Conservation (phyloP, 2,329 filamentous ascomycete genomes). For the Diatrype stigma region DNA sequence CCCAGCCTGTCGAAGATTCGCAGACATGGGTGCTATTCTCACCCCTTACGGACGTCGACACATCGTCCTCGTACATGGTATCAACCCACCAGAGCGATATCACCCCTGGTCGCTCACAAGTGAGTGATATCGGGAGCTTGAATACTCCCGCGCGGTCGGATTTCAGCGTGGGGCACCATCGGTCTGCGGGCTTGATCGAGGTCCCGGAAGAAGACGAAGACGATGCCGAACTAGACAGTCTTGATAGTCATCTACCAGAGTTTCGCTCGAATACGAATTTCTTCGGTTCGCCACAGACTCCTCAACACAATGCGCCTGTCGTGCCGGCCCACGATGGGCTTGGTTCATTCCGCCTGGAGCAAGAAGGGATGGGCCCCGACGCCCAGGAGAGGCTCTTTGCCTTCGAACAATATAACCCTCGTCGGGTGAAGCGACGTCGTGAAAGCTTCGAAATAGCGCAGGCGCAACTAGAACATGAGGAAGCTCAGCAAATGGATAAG, state of each 20-base stretch:
- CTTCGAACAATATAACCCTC: constrained; percentile 80
- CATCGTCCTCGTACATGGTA: constrained; percentile 63
- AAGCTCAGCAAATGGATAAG: constrained; percentile 65
- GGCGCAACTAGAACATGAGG: constrained; percentile 48
- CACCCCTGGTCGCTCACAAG: constrained; percentile 64
- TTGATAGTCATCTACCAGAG: constrained; percentile 75
- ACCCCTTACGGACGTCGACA: constrained; percentile 57
- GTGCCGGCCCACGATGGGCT: constrained; percentile 91
- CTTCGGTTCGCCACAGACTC: constrained; percentile 35
- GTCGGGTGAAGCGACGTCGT: constrained; percentile 51
- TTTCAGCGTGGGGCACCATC: constrained; percentile 40
- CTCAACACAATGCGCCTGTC: constrained; percentile 60
- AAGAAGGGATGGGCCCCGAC: constrained; percentile 47
- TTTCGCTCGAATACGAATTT: constrained; percentile 57
- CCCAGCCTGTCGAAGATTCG: constrained; percentile 58
- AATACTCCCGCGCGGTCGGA: constrained; percentile 63
- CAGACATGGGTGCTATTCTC: constrained; percentile 98
- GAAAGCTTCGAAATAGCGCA: constrained; percentile 51
- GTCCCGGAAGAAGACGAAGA: constrained; percentile 48
- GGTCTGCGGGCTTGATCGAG: constrained; percentile 34
- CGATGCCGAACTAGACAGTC: constrained; percentile 80
- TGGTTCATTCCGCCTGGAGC: constrained; percentile 72
- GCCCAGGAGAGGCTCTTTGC: constrained; percentile 84
- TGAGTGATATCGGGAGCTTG: constrained; percentile 78
- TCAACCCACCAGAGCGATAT: constrained; percentile 62